Base-by-base conservation (phyloP, 441 rosid genomes). In the Hura crepitans region DNA sequence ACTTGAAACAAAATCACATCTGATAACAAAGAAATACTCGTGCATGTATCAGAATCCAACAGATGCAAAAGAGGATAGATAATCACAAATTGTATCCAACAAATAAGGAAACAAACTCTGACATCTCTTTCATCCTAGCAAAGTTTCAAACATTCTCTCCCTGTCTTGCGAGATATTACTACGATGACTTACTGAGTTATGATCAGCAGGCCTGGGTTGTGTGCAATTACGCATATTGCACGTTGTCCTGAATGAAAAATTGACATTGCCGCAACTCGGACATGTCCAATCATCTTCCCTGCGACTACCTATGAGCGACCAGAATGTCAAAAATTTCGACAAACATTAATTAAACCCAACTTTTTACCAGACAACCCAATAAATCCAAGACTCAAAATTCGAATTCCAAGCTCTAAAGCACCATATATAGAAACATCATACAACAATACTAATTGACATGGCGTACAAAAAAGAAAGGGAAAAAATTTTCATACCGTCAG, bases 271-370 rank as follows among this genome's bases (percentile, higher is more conserved):
- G 74, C 99, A 95, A 71, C 96, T 95, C 10, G 98, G 97, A 46
- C 98, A 95, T 39, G 96, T 92, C 99, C 98, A 96, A 73, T 96
- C 99, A 81, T 92, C 98, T 75, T 96, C 99, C 82, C 99, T 87
- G 12, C 99, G 93, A 61, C 99, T 88, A 46, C 97, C 99, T 95
- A 69, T 25, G 3, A 10, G 13, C 60, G 55, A 64, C 49, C 6
- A 18, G n/a, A 22, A 66, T 42, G 59, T 27, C 55, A 45, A n/a
- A n/a, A n/a, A n/a, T 11, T 33, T 3, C 1, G 45, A 69, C 2
- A 6, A 53, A 31, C 45, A 9, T 5, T 6, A 65, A 22, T 22
- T 1, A 35, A n/a, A 10, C 35, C 42, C 37, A 66, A 25, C 7
- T 37, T 37, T 23, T 9, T 67, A 37, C 35, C 0, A 57, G 28